phyloP scores from a whole-genome alignment of 148 eudicot genomes.

The Amaranthus hypochondriacus region DNA sequence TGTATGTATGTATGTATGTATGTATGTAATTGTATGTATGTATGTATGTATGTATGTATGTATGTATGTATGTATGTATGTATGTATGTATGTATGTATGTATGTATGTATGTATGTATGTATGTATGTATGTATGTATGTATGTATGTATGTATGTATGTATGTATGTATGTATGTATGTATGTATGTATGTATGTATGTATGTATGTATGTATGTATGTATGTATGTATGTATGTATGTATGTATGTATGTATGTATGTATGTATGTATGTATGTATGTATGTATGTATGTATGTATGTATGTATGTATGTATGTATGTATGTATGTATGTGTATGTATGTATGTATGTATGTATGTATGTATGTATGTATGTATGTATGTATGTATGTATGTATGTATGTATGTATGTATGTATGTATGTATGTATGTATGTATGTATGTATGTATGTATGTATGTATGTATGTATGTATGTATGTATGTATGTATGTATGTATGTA shows the following conservation, averaged over 20 bases:
- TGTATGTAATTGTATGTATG: no score
- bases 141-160: background rate
- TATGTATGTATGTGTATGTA: slow-evolving; percentile 5
- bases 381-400: background rate
- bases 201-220: slow-evolving; percentile 2
- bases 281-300: background rate
- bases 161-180: background rate
- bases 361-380: slow-evolving; percentile 3
- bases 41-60: slow-evolving; percentile 3
- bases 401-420: background rate
- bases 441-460: background rate
- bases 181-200: slow-evolving; percentile 2
- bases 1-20: background rate
- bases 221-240: background rate
- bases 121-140: background rate
- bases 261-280: background rate
- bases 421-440: background rate
- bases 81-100: background rate
- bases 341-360: slow-evolving; percentile 3
- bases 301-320: background rate
- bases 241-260: background rate
- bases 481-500: background rate
- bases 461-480: background rate
- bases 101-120: background rate
- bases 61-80: background rate